Evolutionary conservation across 2,329 filamentous ascomycete genomes (phyloP).

Genomic region (Talaromyces sp.): DNA sequence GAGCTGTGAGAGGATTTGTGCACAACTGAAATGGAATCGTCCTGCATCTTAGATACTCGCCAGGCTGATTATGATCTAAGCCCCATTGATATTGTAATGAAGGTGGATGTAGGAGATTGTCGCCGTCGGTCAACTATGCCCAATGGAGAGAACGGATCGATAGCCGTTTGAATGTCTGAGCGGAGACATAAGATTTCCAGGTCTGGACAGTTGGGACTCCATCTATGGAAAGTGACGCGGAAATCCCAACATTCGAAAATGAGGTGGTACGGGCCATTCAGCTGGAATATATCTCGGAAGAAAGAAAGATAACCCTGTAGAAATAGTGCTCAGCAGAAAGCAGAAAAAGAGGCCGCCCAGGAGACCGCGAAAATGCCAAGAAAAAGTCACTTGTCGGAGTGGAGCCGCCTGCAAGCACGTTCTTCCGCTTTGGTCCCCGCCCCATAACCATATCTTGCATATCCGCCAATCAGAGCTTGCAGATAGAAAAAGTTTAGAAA

Average conservation of each 20-base stretch:
- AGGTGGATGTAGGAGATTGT: neutral
- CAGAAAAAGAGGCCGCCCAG: neutral
- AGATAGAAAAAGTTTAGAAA: neutral
- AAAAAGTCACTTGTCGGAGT: neutral
- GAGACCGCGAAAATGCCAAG: neutral
- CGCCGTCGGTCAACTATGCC: neutral
- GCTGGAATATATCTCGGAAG: neutral
- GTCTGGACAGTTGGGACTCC: neutral
- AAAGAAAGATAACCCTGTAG: neutral
- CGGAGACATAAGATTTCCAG: neutral
- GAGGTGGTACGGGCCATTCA: neutral
- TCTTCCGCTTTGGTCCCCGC: neutral
- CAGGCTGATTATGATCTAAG: neutral
- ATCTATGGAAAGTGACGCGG: neutral
- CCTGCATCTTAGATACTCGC: slow-evolving; percentile 1
- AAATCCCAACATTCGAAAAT: neutral
- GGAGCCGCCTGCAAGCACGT: neutral
- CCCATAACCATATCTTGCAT: slow-evolving; percentile 5
- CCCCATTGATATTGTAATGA: neutral
- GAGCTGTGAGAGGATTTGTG: neutral
- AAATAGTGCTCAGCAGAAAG: neutral
- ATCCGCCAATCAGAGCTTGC: neutral
- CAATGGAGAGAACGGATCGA: neutral
- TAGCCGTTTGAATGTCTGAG: neutral
- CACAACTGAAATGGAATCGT: neutral